Conservation (phyloP, 2,329 filamentous ascomycete species). For the Fusarium sp. region DNA sequence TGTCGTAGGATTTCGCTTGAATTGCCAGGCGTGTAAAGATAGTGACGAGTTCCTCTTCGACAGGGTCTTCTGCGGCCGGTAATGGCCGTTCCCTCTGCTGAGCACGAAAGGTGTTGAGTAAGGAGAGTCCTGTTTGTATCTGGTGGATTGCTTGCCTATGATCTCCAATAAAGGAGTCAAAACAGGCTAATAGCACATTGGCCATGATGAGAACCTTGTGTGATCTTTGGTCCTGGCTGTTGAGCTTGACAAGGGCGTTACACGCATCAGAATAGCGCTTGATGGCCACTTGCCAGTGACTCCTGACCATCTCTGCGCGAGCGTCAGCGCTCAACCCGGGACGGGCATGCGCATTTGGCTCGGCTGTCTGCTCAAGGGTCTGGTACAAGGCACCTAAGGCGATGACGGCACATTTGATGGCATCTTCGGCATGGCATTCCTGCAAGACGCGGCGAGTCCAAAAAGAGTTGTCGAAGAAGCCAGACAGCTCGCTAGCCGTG, state of each 20-base stretch:
- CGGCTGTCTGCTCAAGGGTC: conserved; percentile 69
- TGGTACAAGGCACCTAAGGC: conserved; percentile 76
- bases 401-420: conserved; percentile 74
- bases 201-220: conserved; percentile 72
- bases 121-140: conserved; percentile 68
- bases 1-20: conserved; percentile 75
- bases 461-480: conserved; percentile 75
- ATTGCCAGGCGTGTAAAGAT: conserved; percentile 74
- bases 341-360: conserved; percentile 56
- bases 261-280: conserved; percentile 70
- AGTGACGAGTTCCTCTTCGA: conserved; percentile 70
- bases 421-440: conserved; percentile 71
- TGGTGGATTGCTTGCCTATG: conserved; percentile 72
- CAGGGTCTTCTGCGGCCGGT: conserved; percentile 56
- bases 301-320: conserved; percentile 51
- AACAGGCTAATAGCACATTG: conserved; percentile 74
- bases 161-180: conserved; percentile 75
- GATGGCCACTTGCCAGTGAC: conserved; percentile 71
- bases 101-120: conserved; percentile 65
- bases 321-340: conserved; percentile 26
- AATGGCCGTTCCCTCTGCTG: conserved; percentile 52
- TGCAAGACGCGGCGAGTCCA: conserved; percentile 74
- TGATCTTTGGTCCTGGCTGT: conserved; percentile 57
- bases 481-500: conserved; percentile 72
- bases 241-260: conserved; percentile 61